Conservation (phyloP, 305 asterid genomes). For the Fraxinus platypoda region DNA sequence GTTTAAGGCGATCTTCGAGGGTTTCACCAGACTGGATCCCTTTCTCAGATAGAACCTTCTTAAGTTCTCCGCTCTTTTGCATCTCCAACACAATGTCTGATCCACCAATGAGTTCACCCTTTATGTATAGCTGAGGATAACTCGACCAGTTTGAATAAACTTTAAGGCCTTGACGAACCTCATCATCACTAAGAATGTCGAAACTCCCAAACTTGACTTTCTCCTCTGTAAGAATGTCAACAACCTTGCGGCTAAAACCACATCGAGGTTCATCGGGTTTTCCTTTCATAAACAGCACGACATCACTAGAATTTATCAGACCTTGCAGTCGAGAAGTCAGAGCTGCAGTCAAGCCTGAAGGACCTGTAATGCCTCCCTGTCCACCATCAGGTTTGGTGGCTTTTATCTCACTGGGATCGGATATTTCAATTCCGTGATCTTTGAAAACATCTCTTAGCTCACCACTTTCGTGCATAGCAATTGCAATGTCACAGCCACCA, state of each 20-base stretch:
- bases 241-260: constrained; percentile 92
- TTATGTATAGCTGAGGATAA: constrained; percentile 86
- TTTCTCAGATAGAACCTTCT: constrained; percentile 61
- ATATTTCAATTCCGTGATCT: constrained; percentile 54
- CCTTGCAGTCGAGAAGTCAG: constrained; percentile 50
- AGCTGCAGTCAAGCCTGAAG: constrained; percentile 67
- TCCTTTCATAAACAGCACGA: constrained; percentile 93
- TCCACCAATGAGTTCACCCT: constrained; percentile 89
- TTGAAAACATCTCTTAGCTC: constrained; percentile 69
- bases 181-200: constrained; percentile 79
- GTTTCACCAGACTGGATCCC: constrained; percentile 47
- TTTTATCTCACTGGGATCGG: constrained; percentile 36
- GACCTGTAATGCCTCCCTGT: constrained; percentile 51
- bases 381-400: constrained; percentile 39
- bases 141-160: constrained; percentile 96
- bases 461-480: constrained; percentile 84
- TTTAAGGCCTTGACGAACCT: constrained; percentile 94
- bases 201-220: constrained; percentile 69
- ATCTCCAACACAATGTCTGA: constrained; percentile 93
- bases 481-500: constrained; percentile 85
- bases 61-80: constrained; percentile 96
- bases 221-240: constrained; percentile 76
- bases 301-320: constrained; percentile 58
- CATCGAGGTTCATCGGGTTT: constrained; percentile 76
- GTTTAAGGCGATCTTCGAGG: constrained; percentile 60